phyloP scores from a whole-genome alignment of 2,329 filamentous ascomycete species.

The Aspergillus novofumigatus region DNA sequence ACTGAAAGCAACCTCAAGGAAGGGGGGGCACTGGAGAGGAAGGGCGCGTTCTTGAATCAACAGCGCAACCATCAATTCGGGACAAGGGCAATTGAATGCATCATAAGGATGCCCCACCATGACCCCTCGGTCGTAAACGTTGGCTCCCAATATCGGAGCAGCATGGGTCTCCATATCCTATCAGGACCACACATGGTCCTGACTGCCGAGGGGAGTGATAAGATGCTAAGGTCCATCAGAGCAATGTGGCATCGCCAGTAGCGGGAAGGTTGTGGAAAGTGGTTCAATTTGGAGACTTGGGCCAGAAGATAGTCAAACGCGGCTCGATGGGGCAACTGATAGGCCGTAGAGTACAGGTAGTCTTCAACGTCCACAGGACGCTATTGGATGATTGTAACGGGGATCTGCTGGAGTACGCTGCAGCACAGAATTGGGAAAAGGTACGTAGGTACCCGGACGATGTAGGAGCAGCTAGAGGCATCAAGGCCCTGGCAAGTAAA shows the following conservation, averaged over 20 bases:
- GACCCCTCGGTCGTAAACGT: slow-evolving; percentile 11
- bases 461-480: not conserved
- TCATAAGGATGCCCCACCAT: slow-evolving; percentile 14
- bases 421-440: not conserved
- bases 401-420: not conserved
- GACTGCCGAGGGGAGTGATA: slow-evolving; percentile 6
- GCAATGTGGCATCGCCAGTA: not conserved
- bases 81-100: slow-evolving; percentile 7
- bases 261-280: not conserved
- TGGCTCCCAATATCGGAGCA: slow-evolving; percentile 9
- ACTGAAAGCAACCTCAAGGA: slow-evolving; percentile 5
- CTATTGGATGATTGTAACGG: not conserved
- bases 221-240: not conserved
- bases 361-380: not conserved
- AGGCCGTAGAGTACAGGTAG: not conserved
- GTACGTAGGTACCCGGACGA: not conserved
- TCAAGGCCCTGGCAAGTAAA: slow-evolving; percentile 12
- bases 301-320: not conserved
- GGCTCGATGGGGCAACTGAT: not conserved
- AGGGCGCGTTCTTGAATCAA: slow-evolving; percentile 20
- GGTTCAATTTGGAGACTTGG: not conserved
- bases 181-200: slow-evolving; percentile 33
- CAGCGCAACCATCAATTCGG: slow-evolving; percentile 3
- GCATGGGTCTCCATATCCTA: slow-evolving; percentile 21
- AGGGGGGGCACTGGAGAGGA: not conserved